phyloP scores from a whole-genome alignment of 1,284 basidiomycete genomes.

The Ceratorhiza oryzae-sativae region DNA sequence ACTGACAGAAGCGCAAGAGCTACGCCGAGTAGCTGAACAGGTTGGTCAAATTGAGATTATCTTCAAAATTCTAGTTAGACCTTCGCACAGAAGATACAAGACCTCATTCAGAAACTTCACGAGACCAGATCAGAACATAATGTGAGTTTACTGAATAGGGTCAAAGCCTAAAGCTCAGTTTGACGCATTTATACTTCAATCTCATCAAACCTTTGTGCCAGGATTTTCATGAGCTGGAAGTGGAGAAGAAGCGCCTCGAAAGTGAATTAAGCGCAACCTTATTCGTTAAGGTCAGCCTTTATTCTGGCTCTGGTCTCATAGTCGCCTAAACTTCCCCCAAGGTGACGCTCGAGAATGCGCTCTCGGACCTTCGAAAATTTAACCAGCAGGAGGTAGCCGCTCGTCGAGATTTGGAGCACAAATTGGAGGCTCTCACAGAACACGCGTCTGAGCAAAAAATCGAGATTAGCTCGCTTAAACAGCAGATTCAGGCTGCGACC shows the following conservation, averaged over 20 bases:
- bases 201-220: not conserved
- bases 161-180: too few species aligned
- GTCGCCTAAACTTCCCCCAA: not conserved
- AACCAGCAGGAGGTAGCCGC: not conserved
- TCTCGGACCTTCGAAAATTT: not conserved
- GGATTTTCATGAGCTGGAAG: not conserved
- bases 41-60: not conserved
- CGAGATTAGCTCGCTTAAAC: slow-evolving; percentile 8
- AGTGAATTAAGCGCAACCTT: slow-evolving; percentile 6
- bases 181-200: not conserved
- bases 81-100: not conserved
- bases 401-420: slow-evolving; percentile 3
- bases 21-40: slow-evolving; percentile 3
- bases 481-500: slow-evolving; percentile 7
- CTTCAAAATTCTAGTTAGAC: not conserved
- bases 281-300: slow-evolving; percentile 14
- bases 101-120: too few species aligned
- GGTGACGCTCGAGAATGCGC: not conserved
- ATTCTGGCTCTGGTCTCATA: too few species aligned
- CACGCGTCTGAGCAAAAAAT: slow-evolving; percentile 10
- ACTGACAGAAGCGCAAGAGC: not conserved
- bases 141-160: too few species aligned
- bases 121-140: too few species aligned
- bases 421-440: not conserved
- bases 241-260: not conserved